Conservation (phyloP, 2,329 filamentous ascomycete species). For the Fusarium sp. region DNA sequence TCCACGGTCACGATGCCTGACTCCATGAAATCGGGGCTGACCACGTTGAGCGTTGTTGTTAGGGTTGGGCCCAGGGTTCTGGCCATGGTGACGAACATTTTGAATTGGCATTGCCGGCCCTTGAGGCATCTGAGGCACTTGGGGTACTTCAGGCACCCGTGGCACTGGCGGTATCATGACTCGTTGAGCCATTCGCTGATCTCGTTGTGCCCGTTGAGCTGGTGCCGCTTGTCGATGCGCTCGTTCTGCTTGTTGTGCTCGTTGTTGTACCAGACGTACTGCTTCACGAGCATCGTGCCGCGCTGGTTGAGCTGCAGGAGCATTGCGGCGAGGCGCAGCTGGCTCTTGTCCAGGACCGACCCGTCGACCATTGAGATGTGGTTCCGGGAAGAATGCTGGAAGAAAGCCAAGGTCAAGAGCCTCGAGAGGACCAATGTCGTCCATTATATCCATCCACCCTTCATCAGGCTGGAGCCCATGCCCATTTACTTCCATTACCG, state of each 20-base stretch:
- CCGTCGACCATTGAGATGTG: background rate
- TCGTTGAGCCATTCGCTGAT: background rate
- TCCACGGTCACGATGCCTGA: background rate
- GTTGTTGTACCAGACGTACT: background rate
- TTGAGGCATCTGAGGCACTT: background rate
- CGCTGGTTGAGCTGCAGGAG: background rate
- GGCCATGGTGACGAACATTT: background rate
- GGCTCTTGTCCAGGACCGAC: background rate
- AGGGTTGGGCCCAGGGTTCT: background rate
- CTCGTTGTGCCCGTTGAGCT: background rate
- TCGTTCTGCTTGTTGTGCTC: background rate
- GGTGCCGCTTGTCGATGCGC: background rate
- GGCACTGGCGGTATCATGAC: background rate
- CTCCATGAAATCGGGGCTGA: background rate
- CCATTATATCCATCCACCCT: background rate
- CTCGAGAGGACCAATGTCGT: background rate
- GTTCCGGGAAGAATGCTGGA: background rate
- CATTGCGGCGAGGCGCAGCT: background rate
- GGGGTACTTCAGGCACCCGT: background rate
- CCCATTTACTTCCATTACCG: background rate
- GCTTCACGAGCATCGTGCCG: background rate
- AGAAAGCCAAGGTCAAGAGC: background rate
- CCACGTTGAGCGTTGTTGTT: background rate
- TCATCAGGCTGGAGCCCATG: background rate
- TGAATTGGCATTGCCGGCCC: background rate